phyloP scores from a whole-genome alignment of 495 filamentous ascomycete genomes.

The Astrothelium macrocarpum region DNA sequence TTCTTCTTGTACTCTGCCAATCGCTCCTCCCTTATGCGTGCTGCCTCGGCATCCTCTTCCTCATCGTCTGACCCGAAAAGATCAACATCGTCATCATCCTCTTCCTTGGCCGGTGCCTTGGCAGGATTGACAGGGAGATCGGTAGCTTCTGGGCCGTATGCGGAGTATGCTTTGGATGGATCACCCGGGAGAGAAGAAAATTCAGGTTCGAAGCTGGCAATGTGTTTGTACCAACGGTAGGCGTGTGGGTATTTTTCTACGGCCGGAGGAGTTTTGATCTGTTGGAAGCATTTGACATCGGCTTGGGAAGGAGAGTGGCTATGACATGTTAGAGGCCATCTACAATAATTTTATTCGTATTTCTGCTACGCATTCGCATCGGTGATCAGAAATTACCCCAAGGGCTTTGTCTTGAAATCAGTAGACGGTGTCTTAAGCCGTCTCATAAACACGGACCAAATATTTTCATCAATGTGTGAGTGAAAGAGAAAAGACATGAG shows the following conservation, averaged over 20 bases:
- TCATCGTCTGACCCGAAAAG: conserved; percentile 83
- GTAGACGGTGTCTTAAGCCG: conserved; percentile 91
- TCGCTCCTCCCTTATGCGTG: conserved; percentile 70
- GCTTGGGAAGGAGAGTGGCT: conserved; percentile 86
- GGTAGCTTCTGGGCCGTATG: conserved; percentile 78
- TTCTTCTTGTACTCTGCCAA: conserved; percentile 93
- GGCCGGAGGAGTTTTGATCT: conserved; percentile 63
- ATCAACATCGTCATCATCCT: conserved; percentile 77
- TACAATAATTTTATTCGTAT: conserved; percentile 9
- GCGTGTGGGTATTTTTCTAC: conserved; percentile 84
- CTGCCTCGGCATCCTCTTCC: conserved; percentile 86
- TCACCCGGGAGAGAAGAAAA: conserved; percentile 89
- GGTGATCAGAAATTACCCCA: conserved; percentile 68
- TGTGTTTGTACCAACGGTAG: conserved; percentile 98
- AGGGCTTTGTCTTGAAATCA: conserved; percentile 75
- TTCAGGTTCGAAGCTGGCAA: conserved; percentile 78
- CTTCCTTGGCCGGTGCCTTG: conserved; percentile 65
- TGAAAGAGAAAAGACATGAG: conserved; percentile 7
- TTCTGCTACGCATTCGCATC: conserved; percentile 17
- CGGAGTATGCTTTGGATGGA: conserved; percentile 72
- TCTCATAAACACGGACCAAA: conserved; percentile 99
- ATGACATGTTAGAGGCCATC: conserved; percentile 9
- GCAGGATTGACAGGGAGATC: conserved; percentile 73
- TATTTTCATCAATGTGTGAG: conserved; percentile 75
- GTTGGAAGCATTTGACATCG: conserved; percentile 91